Evolutionary conservation across 441 rosid species (phyloP).

Genomic region (Theobroma grandiflorum): DNA sequence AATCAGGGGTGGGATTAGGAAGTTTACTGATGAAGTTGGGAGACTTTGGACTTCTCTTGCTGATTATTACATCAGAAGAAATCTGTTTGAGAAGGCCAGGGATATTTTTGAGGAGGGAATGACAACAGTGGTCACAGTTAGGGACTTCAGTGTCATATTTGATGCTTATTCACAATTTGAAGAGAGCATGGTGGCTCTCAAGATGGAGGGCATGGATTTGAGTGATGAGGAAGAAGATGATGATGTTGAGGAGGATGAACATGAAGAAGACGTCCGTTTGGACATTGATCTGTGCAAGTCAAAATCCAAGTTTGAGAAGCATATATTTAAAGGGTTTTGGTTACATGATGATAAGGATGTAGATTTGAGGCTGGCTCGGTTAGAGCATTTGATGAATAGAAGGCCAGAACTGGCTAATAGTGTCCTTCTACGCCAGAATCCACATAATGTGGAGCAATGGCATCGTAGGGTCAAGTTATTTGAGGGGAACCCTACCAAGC

Average conservation of each 20-base stretch:
- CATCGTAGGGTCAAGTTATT: constrained; percentile 88
- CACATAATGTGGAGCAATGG: constrained; percentile 98
- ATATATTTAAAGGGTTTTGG: constrained; percentile 80
- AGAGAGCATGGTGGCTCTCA: constrained; percentile 77
- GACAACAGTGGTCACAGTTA: constrained; percentile 88
- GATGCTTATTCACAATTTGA: constrained; percentile 86
- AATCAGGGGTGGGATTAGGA: constrained; percentile 94
- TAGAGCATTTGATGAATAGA: constrained; percentile 80
- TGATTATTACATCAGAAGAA: constrained; percentile 90
- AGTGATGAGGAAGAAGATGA: constrained; percentile 76
- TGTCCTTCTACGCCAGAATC: constrained; percentile 91
- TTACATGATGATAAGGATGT: constrained; percentile 79
- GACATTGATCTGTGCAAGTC: constrained; percentile 50
- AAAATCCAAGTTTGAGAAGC: constrained; percentile 64
- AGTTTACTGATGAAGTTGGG: constrained; percentile 91
- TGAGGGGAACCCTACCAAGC: constrained; percentile 81
- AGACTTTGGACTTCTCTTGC: constrained; percentile 95
- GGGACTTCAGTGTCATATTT: constrained; percentile 90
- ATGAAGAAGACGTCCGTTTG: constrained; percentile 70
- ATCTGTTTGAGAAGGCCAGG: constrained; percentile 84
- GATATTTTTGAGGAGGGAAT: constrained; percentile 97
- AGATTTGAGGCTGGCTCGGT: constrained; percentile 79
- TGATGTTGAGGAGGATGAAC: constrained; percentile 48
- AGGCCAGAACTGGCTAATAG: constrained; percentile 91
- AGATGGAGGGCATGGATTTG: constrained; percentile 71